phyloP scores from a whole-genome alignment of 306 rosid species.

The Ormosia emarginata region DNA sequence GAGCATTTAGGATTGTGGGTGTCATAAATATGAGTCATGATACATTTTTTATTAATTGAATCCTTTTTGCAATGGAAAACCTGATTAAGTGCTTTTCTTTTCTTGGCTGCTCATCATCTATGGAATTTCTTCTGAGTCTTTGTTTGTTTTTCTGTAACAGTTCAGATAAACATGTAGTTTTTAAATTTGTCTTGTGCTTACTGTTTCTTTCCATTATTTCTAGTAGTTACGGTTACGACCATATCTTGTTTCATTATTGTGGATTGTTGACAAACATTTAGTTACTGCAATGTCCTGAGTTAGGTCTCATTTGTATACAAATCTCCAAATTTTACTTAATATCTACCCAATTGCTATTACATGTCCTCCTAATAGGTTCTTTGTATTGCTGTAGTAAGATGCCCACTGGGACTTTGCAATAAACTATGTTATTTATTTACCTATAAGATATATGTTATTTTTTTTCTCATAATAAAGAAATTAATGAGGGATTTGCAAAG shows the following conservation, averaged over 20 bases:
- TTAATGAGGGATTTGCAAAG: too few relatives aligned
- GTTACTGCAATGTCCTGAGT: too few relatives aligned
- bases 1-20: background rate
- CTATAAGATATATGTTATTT: too few relatives aligned
- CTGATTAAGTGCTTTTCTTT: background rate
- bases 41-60: background rate
- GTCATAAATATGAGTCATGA: background rate
- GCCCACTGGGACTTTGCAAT: too few relatives aligned
- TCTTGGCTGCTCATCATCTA: background rate
- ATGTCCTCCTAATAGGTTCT: too few relatives aligned
- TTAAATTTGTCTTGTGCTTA: background rate
- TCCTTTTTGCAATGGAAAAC: background rate
- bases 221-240: background rate
- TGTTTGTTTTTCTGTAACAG: background rate
- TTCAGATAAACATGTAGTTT: background rate
- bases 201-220: constrained; percentile 3
- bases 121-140: background rate
- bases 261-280: background rate
- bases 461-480: too few relatives aligned
- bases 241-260: background rate
- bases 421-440: too few relatives aligned
- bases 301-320: too few relatives aligned
- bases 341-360: too few relatives aligned
- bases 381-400: too few relatives aligned
- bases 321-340: too few relatives aligned